A percentile compares a stretch with the other conserved stretches of the same genome.
phyloP scores from a whole-genome alignment of 345 rosid genomes.

The Barbarea vulgaris region DNA sequence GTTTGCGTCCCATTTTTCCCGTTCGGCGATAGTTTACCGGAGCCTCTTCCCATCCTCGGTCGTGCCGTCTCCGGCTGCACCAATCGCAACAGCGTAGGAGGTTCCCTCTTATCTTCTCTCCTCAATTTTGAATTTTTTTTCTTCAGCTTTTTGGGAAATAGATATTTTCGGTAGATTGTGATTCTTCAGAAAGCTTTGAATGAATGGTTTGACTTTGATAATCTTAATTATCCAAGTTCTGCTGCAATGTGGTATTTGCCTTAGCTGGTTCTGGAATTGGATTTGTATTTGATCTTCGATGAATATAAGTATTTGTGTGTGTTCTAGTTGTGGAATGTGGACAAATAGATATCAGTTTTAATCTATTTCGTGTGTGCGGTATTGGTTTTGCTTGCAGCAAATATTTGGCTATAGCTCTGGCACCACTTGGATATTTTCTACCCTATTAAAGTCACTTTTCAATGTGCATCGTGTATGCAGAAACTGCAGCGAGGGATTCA shows the following conservation, averaged over 20 bases:
- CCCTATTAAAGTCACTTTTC: constrained; percentile 9
- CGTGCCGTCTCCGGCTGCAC: constrained; percentile 43
- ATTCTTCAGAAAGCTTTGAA: constrained; percentile 7
- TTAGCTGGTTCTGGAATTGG: not conserved
- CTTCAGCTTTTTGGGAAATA: not conserved
- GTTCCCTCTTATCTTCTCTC: constrained; percentile 21
- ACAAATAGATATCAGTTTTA: not conserved
- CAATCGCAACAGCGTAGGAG: constrained; percentile 47
- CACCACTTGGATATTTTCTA: constrained; percentile 24
- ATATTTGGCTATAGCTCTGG: constrained; percentile 21
- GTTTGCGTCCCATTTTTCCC: constrained; percentile 41
- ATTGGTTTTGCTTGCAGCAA: constrained; percentile 19
- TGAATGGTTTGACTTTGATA: not conserved
- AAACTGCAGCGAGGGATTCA: constrained; percentile 78
- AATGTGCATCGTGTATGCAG: constrained; percentile 47
- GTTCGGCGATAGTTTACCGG: constrained; percentile 26
- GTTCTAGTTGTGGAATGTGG: not conserved
- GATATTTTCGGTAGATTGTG: not conserved
- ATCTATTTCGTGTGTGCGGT: constrained; percentile 2
- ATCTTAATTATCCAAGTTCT: not conserved
- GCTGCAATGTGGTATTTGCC: constrained; percentile 20
- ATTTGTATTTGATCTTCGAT: not conserved
- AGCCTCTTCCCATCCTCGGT: constrained; percentile 40
- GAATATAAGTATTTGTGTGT: not conserved
- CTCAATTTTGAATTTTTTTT: not conserved